Percentiles rank a stretch among this genome's conserved stretches.
phyloP scores from a whole-genome alignment of 78 protist genomes.

The Dictyostelium capitatum region DNA sequence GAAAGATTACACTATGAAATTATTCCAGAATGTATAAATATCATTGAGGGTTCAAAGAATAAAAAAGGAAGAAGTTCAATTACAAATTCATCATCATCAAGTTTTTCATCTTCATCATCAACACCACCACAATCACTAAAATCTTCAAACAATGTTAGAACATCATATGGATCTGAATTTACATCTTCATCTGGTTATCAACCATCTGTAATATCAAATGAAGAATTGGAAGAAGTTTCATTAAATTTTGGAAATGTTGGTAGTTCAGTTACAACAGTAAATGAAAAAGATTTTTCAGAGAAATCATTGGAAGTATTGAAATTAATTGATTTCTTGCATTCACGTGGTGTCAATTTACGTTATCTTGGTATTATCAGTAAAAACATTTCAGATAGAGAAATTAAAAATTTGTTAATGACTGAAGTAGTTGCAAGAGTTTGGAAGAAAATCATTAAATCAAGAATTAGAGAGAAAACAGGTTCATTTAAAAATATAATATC shows the following conservation, averaged over 20 bases:
- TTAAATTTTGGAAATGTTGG: constrained; percentile 5
- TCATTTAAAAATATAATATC: constrained; percentile 23
- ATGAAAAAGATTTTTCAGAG: constrained; percentile 14
- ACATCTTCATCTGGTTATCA: not conserved
- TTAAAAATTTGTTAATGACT: not conserved
- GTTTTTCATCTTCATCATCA: not conserved
- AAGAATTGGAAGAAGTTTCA: constrained; percentile 13
- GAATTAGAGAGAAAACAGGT: constrained; percentile 38
- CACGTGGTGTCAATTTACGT: constrained; percentile 64
- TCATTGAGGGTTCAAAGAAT: not conserved
- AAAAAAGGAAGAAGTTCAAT: not conserved
- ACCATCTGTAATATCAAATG: not conserved
- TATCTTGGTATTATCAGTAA: constrained; percentile 49
- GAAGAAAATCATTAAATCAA: constrained; percentile 49
- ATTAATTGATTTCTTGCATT: constrained; percentile 27
- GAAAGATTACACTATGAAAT: constrained; percentile 18
- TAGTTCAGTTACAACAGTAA: not conserved
- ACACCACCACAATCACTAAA: no score
- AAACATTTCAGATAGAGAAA: not conserved
- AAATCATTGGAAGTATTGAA: constrained; percentile 1
- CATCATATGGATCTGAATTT: not conserved
- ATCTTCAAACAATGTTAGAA: not conserved
- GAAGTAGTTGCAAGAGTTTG: constrained; percentile 69
- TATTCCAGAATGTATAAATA: constrained; percentile 43
- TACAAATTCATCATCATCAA: no score